These are phyloP conservation scores for Discostella stelligera DNA, from an alignment of 352 stramenopile genomes.

Conservation along the genomic window DNA sequence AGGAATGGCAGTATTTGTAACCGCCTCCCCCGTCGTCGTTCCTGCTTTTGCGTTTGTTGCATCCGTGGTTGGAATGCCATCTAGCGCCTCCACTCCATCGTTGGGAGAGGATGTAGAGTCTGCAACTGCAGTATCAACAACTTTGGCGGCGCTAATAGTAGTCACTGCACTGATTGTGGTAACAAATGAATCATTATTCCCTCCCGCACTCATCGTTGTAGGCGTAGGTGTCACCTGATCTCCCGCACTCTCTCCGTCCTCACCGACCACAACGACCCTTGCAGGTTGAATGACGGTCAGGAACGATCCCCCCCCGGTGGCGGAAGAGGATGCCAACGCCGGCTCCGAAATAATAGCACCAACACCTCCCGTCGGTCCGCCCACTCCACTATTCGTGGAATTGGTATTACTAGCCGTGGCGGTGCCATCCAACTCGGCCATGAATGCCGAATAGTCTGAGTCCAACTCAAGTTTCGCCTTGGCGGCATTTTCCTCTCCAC, in stretches of 20 bases:
- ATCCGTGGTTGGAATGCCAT: constrained; percentile 7
- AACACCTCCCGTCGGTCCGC: constrained; percentile 1
- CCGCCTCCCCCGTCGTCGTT: not conserved
- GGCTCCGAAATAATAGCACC: not conserved
- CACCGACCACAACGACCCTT: constrained; percentile 25
- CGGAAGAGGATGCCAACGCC: not conserved
- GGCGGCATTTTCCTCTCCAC: constrained; percentile 19
- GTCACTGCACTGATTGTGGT: constrained; percentile 29
- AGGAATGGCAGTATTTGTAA: not conserved
- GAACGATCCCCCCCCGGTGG: constrained; percentile 20
- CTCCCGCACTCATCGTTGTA: not conserved
- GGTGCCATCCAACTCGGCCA: constrained; percentile 81
- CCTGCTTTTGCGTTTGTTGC: not conserved
- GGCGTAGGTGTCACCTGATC: not conserved
- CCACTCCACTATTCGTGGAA: constrained; percentile 2
- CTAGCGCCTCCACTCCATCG: constrained; percentile 1
- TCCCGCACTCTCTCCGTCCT: not conserved
- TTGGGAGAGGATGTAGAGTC: not conserved
- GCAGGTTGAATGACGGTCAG: constrained; percentile 50
- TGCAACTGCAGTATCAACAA: constrained; percentile 8
- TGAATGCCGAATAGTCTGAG: constrained; percentile 81
- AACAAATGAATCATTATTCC: constrained; percentile 7
- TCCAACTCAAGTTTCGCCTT: constrained; percentile 69
- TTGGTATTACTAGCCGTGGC: constrained; percentile 32
- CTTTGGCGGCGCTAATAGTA: constrained; percentile 21